Evolutionary conservation across 164 flowering plant species (phyloP), one percentile per base, ranked within the genome.

Genomic region (Nelumbo lutea): DNA sequence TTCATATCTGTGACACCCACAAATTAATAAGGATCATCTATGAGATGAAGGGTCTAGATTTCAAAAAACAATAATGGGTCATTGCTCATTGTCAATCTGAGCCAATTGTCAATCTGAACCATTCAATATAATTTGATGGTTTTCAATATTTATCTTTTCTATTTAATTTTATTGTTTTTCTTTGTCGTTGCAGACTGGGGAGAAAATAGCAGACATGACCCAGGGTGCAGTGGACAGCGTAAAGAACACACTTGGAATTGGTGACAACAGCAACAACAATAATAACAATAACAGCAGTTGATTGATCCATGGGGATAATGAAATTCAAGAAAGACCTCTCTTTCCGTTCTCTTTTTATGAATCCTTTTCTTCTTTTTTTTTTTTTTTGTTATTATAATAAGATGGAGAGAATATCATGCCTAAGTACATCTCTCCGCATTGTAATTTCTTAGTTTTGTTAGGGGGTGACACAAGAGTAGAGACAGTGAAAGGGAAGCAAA

Each of bases 221-320:
- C 82, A 80, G 27, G 85, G 79, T 61, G 87, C 85, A 11, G 55
- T 73, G 48, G 82, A 84, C 42, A 67, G 62, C 9, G 77, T 82
- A 68, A 84, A 77, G 84, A 79, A 43, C 73, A 74, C 83, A 41
- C 77, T 81, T 64, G 84, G 84, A 51, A 63, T 69, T 44, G 76
- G 69, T 14, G 79, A 76, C 6, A 47, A 68, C 42, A 50, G 27
- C 72, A 42, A 44, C 59, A 63, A 42, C 63, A 68, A 70, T 13
- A 62, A 62, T 42, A 39, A 62, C 43, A 27, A 3, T 7, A 11
- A 42, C 2, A n/a, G 9, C 42, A 39, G 11, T 27, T 27, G 27
- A 27, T 27, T 27, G 27, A 27, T 27, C 27, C 27, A 27, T 27
- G 27, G 27, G 2, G 62, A 11, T n/a, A 9, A 3, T 38, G 41